Evolutionary conservation across 2,329 filamentous ascomycete species (phyloP).

Genomic region (Tolypocladium cylindrosporum): DNA sequence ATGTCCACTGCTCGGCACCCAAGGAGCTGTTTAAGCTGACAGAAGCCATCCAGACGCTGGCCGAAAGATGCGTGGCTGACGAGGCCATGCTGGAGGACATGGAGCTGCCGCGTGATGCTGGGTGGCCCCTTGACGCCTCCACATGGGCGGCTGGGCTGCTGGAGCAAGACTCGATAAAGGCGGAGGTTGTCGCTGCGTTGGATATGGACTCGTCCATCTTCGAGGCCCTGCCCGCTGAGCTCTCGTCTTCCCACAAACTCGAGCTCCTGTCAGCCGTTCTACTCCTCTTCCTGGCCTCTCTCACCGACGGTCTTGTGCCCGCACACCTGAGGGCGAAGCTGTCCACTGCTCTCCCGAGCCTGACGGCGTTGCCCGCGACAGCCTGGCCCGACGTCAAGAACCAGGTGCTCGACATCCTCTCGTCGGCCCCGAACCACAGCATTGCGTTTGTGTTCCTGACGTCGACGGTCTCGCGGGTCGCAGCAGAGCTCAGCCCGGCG

Average conservation of each 20-base stretch:
- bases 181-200: slow-evolving; percentile 51
- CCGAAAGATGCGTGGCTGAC: slow-evolving; percentile 48
- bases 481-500: slow-evolving; percentile 35
- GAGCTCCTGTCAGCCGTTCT: slow-evolving; percentile 66
- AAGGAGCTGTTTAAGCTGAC: slow-evolving; percentile 85
- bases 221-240: slow-evolving; percentile 51
- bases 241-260: slow-evolving; percentile 55
- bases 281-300: slow-evolving; percentile 60
- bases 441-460: slow-evolving; percentile 85
- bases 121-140: slow-evolving; percentile 49
- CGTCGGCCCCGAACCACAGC: slow-evolving; percentile 65
- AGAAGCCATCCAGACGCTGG: slow-evolving; percentile 56
- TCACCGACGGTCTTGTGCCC: slow-evolving; percentile 73
- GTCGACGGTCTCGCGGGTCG: slow-evolving; percentile 55
- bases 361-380: slow-evolving; percentile 13
- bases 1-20: slow-evolving; percentile 69
- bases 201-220: slow-evolving; percentile 59
- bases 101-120: slow-evolving; percentile 39
- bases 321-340: slow-evolving; percentile 59
- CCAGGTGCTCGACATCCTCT: slow-evolving; percentile 61
- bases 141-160: slow-evolving; percentile 18
- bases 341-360: slow-evolving; percentile 43
- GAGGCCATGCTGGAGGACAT: slow-evolving; percentile 50
- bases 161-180: slow-evolving; percentile 18
- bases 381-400: slow-evolving; percentile 34